phyloP scores from a whole-genome alignment of 2,329 filamentous ascomycete species.

The Stemphylium lycopersici region DNA sequence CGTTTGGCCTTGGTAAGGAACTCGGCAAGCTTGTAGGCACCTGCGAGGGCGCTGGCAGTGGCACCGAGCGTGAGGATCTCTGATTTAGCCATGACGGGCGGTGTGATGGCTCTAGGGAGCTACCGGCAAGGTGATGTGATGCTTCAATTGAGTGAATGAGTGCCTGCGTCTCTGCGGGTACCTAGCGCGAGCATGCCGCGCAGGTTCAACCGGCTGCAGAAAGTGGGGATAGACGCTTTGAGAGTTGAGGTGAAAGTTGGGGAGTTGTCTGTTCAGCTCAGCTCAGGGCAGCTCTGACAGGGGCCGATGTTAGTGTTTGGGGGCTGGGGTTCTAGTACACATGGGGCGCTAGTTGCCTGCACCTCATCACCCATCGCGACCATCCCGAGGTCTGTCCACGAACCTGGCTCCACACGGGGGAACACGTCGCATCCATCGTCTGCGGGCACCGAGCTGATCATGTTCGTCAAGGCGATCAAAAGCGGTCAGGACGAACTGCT shows the following conservation, averaged over 20 bases:
- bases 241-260: slow-evolving; percentile 25
- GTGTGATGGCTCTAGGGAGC: slow-evolving; percentile 11
- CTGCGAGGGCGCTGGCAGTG: slow-evolving; percentile 42
- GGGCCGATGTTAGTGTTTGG: slow-evolving; percentile 24
- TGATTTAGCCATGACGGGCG: slow-evolving; percentile 40
- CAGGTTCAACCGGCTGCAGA: slow-evolving; percentile 28
- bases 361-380: slow-evolving; percentile 24
- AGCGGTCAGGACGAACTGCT: neutral
- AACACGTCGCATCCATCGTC: slow-evolving; percentile 6
- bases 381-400: slow-evolving; percentile 26
- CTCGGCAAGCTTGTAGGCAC: slow-evolving; percentile 48
- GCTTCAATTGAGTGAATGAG: slow-evolving; percentile 28
- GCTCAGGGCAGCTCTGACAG: slow-evolving; percentile 9
- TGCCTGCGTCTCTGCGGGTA: slow-evolving; percentile 36
- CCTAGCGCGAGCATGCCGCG: slow-evolving; percentile 44
- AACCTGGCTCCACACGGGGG: slow-evolving; percentile 10
- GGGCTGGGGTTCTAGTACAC: slow-evolving; percentile 24
- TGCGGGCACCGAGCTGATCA: slow-evolving; percentile 4
- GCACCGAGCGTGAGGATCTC: slow-evolving; percentile 43
- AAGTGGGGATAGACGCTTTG: slow-evolving; percentile 20
- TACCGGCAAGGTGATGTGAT: slow-evolving; percentile 11
- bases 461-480: neutral
- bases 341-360: slow-evolving; percentile 10
- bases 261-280: slow-evolving; percentile 17
- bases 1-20: slow-evolving; percentile 46